Conservation (phyloP, 2,329 filamentous ascomycete species). For the Diaporthe longicolla region DNA sequence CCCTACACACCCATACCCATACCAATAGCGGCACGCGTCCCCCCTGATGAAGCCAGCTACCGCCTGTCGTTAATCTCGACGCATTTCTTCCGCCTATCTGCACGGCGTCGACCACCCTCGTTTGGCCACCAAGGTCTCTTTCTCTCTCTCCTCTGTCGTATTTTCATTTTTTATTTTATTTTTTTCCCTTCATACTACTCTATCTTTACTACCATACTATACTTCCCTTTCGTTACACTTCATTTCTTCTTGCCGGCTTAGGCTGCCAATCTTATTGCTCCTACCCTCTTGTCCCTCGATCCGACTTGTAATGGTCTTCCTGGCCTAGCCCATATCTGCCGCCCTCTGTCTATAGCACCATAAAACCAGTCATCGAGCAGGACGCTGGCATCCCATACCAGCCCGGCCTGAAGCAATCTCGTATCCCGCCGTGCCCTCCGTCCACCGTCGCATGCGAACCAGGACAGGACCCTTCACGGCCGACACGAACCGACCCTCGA, state of each 20-base stretch:
- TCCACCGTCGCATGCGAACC: slow-evolving; percentile 13
- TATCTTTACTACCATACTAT: slow-evolving; percentile 37
- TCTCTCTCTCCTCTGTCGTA: slow-evolving; percentile 42
- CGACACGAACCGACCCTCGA: slow-evolving; percentile 6
- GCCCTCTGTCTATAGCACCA: slow-evolving; percentile 33
- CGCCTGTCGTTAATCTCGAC: slow-evolving; percentile 40
- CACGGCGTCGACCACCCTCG: slow-evolving; percentile 43
- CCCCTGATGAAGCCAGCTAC: slow-evolving; percentile 38
- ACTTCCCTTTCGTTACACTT: slow-evolving; percentile 25
- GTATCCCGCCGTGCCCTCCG: slow-evolving; percentile 10
- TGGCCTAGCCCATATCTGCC: slow-evolving; percentile 32
- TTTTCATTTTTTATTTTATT: not conserved
- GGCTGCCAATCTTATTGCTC: slow-evolving; percentile 40
- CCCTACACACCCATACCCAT: slow-evolving; percentile 35
- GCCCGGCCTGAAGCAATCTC: slow-evolving; percentile 20
- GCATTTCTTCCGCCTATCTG: slow-evolving; percentile 37
- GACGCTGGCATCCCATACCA: slow-evolving; percentile 22
- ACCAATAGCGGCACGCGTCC: slow-evolving; percentile 23
- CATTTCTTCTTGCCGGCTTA: slow-evolving; percentile 30
- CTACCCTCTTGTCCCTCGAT: slow-evolving; percentile 37
- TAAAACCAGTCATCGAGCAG: not conserved
- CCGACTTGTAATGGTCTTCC: slow-evolving; percentile 37
- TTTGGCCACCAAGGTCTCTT: slow-evolving; percentile 37
- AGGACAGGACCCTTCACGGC: slow-evolving; percentile 33
- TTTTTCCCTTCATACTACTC: slow-evolving; percentile 41